These are phyloP conservation scores for Lepraria neglecta DNA, from an alignment of 495 filamentous ascomycete genomes.

Conservation along the genomic window DNA sequence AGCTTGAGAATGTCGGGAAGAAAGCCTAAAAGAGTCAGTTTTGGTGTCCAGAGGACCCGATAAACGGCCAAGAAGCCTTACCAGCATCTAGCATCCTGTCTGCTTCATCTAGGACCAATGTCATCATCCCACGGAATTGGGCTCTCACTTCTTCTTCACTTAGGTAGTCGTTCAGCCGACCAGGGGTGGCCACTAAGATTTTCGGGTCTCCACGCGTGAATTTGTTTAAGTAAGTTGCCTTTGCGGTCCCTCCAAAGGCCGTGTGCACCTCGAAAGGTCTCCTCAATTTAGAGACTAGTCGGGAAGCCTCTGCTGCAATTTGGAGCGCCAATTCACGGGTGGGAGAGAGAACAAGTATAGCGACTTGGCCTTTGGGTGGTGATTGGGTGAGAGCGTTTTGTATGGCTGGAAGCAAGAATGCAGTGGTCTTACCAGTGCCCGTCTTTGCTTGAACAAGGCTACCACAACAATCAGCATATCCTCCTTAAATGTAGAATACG, in stretches of 20 bases:
- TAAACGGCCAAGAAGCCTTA: background rate
- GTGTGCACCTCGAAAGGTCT: conserved; percentile 44
- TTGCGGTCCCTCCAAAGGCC: conserved; percentile 49
- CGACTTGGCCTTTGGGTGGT: conserved; percentile 43
- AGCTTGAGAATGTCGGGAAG: conserved; percentile 53
- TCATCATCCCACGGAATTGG: conserved; percentile 47
- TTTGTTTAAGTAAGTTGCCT: conserved; percentile 38
- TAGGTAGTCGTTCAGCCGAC: conserved; percentile 57
- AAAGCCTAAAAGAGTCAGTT: conserved; percentile 32
- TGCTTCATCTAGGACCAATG: conserved; percentile 60
- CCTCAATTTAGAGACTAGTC: conserved; percentile 41
- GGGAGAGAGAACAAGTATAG: conserved; percentile 58
- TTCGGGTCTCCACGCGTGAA: conserved; percentile 47
- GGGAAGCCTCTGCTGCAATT: conserved; percentile 54
- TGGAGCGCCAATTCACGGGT: conserved; percentile 62
- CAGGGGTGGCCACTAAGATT: conserved; percentile 58
- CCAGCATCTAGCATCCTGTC: conserved; percentile 56
- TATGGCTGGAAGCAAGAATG: conserved; percentile 69
- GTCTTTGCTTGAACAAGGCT: conserved; percentile 70
- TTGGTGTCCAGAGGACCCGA: background rate
- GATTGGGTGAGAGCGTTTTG: conserved; percentile 51
- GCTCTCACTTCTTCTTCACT: conserved; percentile 39
- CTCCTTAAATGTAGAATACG: conserved; percentile 10
- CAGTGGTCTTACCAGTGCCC: conserved; percentile 79
- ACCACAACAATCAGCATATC: conserved; percentile 11